Evolutionary conservation across 805 yeast species (phyloP), one percentile per base, ranked within the genome.

Genomic region (Candida wancherniae): DNA sequence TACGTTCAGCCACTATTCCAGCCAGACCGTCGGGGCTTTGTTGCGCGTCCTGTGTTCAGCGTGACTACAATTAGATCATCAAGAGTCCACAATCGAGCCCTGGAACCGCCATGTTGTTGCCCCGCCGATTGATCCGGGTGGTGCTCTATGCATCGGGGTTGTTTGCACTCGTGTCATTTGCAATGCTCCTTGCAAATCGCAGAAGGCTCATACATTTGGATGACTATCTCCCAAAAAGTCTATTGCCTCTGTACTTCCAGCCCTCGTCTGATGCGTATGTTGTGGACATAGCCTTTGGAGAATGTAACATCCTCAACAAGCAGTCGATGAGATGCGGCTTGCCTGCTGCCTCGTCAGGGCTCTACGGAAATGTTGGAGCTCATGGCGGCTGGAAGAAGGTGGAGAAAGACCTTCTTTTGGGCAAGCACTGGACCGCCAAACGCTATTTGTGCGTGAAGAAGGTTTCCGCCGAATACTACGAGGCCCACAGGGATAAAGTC

Each of bases 371-470:
- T 29, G 39, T 44, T 9, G 33, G 35, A 10, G 31, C 23, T 2
- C 26, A 30, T 15, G 55, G 54, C 6, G 57, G 57, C 9, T 74
- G 77, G 77, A 32, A 39, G 21, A 53, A 57, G 29, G 39, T 71
- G 15, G 62, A 63, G 14, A 73, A 73, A 41, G 80, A 75, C 45
- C 55, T 76, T 22, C 45, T 48, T 11, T 56, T 75, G 33, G 67
- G 67, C 4, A 42, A 50, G 14, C 57, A 68, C 4, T 73, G 76
- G 76, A 40, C 61, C 20, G 46, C 51, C 28, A 54, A 55, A 28
- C 61, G 64, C 22, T 74, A 45, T 45, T 42, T 76, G 12, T 59
- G 47, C 50, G 50, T 37, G 50, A 64, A 39, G 44, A 43, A 11
- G 40, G 57, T 34, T 45, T 44, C 31, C 32, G 47, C 30, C 41